Conservation (phyloP, 192 early-diverging fungal genomes). For the Backusella macrospora region DNA sequence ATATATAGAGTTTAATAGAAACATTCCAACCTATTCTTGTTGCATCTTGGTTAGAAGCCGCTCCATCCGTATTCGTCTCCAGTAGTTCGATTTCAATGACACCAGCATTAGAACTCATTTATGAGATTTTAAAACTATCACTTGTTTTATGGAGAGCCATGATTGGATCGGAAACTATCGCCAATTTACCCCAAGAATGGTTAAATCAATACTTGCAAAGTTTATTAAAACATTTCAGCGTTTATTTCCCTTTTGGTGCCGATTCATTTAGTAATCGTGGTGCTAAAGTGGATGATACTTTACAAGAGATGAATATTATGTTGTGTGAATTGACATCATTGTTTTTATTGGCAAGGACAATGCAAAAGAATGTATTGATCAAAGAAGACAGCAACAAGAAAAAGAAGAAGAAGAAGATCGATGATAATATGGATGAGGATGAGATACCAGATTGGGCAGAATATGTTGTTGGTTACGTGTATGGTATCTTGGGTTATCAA, state of each 20-base stretch:
- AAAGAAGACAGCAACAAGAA: no score
- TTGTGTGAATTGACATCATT: constrained; percentile 68
- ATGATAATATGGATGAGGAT: constrained; percentile 19
- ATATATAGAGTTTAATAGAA: constrained; percentile 44
- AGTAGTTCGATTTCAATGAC: constrained; percentile 49
- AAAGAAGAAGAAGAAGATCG: neutral
- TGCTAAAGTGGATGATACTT: constrained; percentile 54
- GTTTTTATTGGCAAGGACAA: constrained; percentile 50
- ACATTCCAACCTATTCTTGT: constrained; percentile 69
- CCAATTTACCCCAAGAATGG: constrained; percentile 41
- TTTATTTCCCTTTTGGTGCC: constrained; percentile 78
- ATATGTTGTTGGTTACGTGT: constrained; percentile 58
- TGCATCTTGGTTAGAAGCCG: constrained; percentile 78
- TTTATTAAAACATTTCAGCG: constrained; percentile 68
- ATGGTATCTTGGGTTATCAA: constrained; percentile 52
- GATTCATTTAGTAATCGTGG: constrained; percentile 51
- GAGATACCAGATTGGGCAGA: constrained; percentile 50
- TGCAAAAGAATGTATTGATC: constrained; percentile 32
- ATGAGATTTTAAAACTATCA: constrained; percentile 65
- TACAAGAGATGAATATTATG: constrained; percentile 73
- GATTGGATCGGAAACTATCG: constrained; percentile 33
- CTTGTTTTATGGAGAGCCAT: constrained; percentile 72
- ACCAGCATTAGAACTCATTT: constrained; percentile 63
- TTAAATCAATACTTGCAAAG: constrained; percentile 54
- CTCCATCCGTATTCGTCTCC: constrained; percentile 65